These are phyloP conservation scores for Melocanna baccifera DNA, from an alignment of 176 grass and related monocot genomes.

Conservation along the genomic window DNA sequence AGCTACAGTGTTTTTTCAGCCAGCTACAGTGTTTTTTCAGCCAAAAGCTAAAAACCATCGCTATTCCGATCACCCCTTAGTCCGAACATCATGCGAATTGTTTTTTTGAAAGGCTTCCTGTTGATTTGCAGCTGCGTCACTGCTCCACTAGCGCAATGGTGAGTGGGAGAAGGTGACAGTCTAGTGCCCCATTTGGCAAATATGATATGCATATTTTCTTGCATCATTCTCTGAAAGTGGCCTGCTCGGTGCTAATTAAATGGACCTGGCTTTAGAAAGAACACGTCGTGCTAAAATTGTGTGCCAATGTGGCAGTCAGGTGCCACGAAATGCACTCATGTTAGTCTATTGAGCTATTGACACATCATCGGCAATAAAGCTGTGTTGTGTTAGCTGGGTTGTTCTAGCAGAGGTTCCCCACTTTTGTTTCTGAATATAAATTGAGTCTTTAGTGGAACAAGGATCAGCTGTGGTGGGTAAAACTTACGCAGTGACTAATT, in stretches of 20 bases:
- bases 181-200: not conserved
- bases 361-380: not conserved
- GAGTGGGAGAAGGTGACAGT: not conserved
- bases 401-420: not conserved
- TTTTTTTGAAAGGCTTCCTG: not conserved
- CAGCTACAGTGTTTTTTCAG: too few species aligned
- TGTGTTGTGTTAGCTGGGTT: not conserved
- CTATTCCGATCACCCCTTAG: too few species aligned
- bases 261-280: not conserved
- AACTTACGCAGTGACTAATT: not conserved
- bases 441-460: not conserved
- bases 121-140: slow-evolving; percentile 10
- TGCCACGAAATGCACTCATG: not conserved
- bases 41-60: too few species aligned
- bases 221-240: slow-evolving; percentile 4
- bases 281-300: not conserved
- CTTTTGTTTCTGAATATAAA: not conserved
- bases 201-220: slow-evolving; percentile 16
- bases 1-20: too few species aligned
- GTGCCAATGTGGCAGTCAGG: not conserved
- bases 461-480: not conserved
- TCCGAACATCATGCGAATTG: not conserved
- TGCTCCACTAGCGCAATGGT: slow-evolving; percentile 34
- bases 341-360: not conserved
- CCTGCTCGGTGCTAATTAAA: not conserved